Conservation (phyloP, 116 monocot genomes). For the Papilionanthe hybrid region DNA sequence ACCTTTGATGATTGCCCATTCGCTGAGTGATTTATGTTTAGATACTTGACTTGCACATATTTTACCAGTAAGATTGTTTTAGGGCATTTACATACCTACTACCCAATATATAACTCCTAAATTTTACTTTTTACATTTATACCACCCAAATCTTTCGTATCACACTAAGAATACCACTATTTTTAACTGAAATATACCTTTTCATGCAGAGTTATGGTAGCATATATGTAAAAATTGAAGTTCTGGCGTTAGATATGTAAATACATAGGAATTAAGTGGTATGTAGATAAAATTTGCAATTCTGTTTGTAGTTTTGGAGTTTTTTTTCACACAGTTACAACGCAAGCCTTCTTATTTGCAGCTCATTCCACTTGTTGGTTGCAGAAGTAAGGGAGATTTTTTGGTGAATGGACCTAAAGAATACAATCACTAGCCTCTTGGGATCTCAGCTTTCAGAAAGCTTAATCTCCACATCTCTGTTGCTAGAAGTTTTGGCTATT, state of each 20-base stretch:
- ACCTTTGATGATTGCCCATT: neutral
- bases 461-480: neutral
- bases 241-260: no score
- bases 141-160: no score
- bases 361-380: conserved; percentile 1
- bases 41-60: neutral
- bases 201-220: no score
- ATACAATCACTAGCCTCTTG: conserved; percentile 4
- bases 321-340: neutral
- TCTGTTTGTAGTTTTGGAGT: neutral
- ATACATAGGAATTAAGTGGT: no score
- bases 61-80: neutral
- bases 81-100: no score
- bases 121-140: no score
- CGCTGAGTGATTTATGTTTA: neutral
- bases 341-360: conserved; percentile 10
- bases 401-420: conserved; percentile 18
- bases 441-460: neutral
- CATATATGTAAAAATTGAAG: no score
- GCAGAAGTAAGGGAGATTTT: neutral
- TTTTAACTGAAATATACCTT: no score
- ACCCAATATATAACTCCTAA: no score
- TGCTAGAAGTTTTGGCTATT: conserved; percentile 2
- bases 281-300: no score
- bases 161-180: no score